Evolutionary conservation across 495 filamentous ascomycete species (phyloP).

Genomic region (Cudoniella acicularis): DNA sequence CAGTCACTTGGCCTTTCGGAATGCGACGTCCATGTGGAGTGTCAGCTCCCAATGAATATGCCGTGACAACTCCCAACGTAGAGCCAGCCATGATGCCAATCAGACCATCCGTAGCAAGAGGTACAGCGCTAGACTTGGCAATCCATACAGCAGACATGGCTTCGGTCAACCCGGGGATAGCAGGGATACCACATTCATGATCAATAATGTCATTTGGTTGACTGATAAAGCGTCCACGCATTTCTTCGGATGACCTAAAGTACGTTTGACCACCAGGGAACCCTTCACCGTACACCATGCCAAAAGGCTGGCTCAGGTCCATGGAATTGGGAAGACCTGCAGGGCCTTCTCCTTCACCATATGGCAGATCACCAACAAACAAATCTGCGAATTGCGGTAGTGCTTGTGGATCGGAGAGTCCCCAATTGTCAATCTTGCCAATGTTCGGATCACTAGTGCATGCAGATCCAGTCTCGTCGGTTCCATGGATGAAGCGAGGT

Average conservation of each 20-base stretch:
- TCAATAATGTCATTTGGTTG: slow-evolving; percentile 44
- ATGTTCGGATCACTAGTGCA: slow-evolving; percentile 71
- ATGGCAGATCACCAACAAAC: slow-evolving; percentile 68
- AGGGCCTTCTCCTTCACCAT: slow-evolving; percentile 72
- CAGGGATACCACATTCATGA: slow-evolving; percentile 64
- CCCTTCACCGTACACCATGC: slow-evolving; percentile 80
- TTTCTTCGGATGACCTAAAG: slow-evolving; percentile 70
- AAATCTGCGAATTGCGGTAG: slow-evolving; percentile 74
- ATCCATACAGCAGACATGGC: slow-evolving; percentile 84
- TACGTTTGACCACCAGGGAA: slow-evolving; percentile 74
- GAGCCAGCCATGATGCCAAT: slow-evolving; percentile 82
- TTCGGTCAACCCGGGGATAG: slow-evolving; percentile 55
- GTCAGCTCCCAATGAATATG: slow-evolving; percentile 71
- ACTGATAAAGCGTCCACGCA: slow-evolving; percentile 70
- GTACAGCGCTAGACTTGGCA: slow-evolving; percentile 71
- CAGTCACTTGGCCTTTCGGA: slow-evolving; percentile 71
- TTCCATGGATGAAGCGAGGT: slow-evolving; percentile 76
- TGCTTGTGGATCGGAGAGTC: slow-evolving; percentile 66
- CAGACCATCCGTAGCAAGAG: slow-evolving; percentile 69
- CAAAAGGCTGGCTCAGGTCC: slow-evolving; percentile 82
- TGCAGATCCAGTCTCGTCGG: slow-evolving; percentile 67
- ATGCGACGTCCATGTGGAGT: slow-evolving; percentile 62
- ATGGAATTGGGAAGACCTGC: slow-evolving; percentile 78
- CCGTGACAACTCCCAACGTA: slow-evolving; percentile 78
- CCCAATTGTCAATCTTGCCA: slow-evolving; percentile 82